phyloP scores from a whole-genome alignment of 2,329 filamentous ascomycete genomes.

The Neofusicoccum cordaticola region DNA sequence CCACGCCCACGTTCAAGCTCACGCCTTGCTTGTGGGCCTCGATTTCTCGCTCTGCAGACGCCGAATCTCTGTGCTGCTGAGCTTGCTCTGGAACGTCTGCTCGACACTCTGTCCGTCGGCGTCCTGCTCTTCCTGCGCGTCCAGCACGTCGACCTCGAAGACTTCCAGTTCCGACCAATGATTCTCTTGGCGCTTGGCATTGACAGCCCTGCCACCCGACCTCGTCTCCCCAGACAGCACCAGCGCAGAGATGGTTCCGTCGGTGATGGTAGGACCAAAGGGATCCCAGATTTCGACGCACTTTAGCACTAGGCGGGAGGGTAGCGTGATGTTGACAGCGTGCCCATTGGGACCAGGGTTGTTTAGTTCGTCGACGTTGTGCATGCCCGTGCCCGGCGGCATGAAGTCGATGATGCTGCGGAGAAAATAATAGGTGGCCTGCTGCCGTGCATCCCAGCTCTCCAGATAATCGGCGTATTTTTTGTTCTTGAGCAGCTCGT shows the following conservation, averaged over 20 bases:
- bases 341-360: conserved; percentile 49
- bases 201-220: conserved; percentile 78
- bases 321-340: conserved; percentile 57
- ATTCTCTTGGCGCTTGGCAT: conserved; percentile 71
- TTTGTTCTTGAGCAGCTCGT: conserved; percentile 82
- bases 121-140: conserved; percentile 59
- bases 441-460: conserved; percentile 72
- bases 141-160: conserved; percentile 87
- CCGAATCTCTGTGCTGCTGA: conserved; percentile 85
- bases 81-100: conserved; percentile 73
- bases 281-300: conserved; percentile 84
- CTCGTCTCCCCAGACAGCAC: conserved; percentile 88
- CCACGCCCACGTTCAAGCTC: no score
- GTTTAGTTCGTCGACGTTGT: conserved; percentile 44
- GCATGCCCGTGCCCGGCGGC: conserved; percentile 45
- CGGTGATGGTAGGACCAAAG: conserved; percentile 86
- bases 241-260: conserved; percentile 72
- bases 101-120: conserved; percentile 27
- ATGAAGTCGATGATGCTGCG: conserved; percentile 58
- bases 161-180: conserved; percentile 75
- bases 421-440: conserved; percentile 69
- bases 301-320: conserved; percentile 64
- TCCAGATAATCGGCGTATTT: conserved; percentile 80
- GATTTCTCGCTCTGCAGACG: conserved; percentile 30
- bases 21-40: background rate